Evolutionary conservation across 306 rosid species (phyloP), one percentile per base, ranked within the genome.

Genomic region (Cercis canadensis): DNA sequence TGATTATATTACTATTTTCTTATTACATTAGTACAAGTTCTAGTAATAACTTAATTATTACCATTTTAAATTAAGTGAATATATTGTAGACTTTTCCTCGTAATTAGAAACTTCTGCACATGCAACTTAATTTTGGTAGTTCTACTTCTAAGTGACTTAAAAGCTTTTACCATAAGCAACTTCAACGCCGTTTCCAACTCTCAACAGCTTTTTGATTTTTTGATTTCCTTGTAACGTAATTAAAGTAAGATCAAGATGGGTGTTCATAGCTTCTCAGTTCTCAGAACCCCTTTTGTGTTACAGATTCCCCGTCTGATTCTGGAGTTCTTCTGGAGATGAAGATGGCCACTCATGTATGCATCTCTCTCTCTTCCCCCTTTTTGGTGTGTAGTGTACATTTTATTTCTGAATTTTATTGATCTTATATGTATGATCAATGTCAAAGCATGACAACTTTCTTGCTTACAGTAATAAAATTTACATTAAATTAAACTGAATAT

Each of bases 291-390:
- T 3, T 7, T 11, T 39, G 51, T 4, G 4, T 39, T 4, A 5
- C 15, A 24, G 66, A 62, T 18, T 62, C 49, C 17, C 17, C 17
- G 11, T 39, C 11, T 4, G 11, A 8, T 15, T 10, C 55, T 50
- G 29, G 11, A 17, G 6, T 16, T 50, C 21, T 15, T 5, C 55
- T 16, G 57, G 29, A 68, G 47, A 76, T 67, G 76, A 61, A 47
- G 75, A 62, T 8, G 46, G 14, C 45, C 12, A 32, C 60, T 68
- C 46, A 21, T 53, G 86, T 77, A 77, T 68, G 80, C 39, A 3
- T 44, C 36, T 10, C 45, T 47, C 21, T n/a, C 43, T 33, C 55
- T 41, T 34, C 55, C 37, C 49, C 37, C n/a, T 2, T 39, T 54
- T 44, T 13, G 1, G 10, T 18, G 0, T 10, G 19, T 5, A 9